Conservation (phyloP, 257 asterid genomes). For the Haberlea rhodopensis region DNA sequence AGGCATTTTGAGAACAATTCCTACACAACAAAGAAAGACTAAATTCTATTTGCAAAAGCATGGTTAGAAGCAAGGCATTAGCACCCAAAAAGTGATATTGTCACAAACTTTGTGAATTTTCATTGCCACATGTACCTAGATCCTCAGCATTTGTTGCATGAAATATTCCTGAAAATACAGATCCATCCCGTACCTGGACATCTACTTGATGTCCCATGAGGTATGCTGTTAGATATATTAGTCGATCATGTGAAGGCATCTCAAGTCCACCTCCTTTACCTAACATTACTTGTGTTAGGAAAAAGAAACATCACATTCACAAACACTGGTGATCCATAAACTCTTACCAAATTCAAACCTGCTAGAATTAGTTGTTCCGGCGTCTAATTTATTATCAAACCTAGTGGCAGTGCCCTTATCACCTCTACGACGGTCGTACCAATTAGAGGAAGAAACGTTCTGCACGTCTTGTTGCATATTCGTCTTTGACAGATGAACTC, state of each 20-base stretch:
- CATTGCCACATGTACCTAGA: constrained; percentile 50
- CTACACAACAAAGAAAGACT: constrained; percentile 36
- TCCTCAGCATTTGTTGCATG: constrained; percentile 83
- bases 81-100: constrained; percentile 5
- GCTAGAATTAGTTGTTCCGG: constrained; percentile 49
- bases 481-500: constrained; percentile 44
- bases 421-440: constrained; percentile 69
- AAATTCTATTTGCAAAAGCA: background rate
- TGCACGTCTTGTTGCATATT: constrained; percentile 73
- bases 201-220: constrained; percentile 93
- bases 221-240: constrained; percentile 59
- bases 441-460: constrained; percentile 66
- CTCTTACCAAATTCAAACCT: constrained; percentile 54
- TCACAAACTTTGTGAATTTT: background rate
- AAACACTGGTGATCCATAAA: constrained; percentile 20
- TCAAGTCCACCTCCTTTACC: constrained; percentile 61
- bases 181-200: constrained; percentile 88
- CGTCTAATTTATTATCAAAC: constrained; percentile 57
- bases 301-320: constrained; percentile 2
- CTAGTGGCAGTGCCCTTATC: constrained; percentile 57
- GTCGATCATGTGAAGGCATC: constrained; percentile 66
- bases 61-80: background rate
- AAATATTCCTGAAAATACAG: constrained; percentile 79
- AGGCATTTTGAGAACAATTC: constrained; percentile 91
- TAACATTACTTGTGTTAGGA: constrained; percentile 32